Evolutionary conservation across 306 rosid genomes (phyloP), one percentile per base, ranked within the genome.

Genomic region (Coriaria nepalensis): DNA sequence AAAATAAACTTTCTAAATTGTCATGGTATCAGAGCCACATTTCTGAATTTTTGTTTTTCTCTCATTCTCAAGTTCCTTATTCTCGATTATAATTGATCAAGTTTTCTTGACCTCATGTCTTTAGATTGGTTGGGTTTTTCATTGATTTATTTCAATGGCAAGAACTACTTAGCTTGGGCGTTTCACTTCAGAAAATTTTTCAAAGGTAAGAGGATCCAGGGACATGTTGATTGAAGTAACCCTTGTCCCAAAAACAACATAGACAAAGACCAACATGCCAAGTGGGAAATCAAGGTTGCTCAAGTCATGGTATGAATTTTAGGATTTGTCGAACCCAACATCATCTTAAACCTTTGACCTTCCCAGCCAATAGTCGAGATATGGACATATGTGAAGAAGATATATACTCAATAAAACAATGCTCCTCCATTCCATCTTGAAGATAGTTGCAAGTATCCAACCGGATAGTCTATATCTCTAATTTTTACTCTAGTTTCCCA

Each of bases 331-430:
- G 42, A 54, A 7, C 9, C 49, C 40, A 55, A 33, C 37, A 42
- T 55, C 13, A 10, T 55, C 49, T 36, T 55, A 4, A 60, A 42
- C n/a, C 33, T 60, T 9, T 0, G 33, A 50, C 37, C 44, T 4
- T 50, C 4, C 50, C 14, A 33, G 2, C 49, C 50, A 0, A 20
- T 43, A 11, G 37, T 29, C 0, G 7, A 4, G 4, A 60, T 60
- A 43, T 50, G 50, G 49, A 32, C 29, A 3, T 40, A 40, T 36
- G 6, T 59, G 4, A 49, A 59, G 41, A 59, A 59, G n/a, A n/a
- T n/a, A n/a, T 60, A 49, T 0, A 60, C 10, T 3, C 50, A 49
- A 4, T 33, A 49, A 2, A 41, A 50, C 8, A 13, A 5, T 33
- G 35, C 55, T 59, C 0, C 44, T 47, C 7, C 44, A 60, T n/a